phyloP scores from a whole-genome alignment of 208 protist genomes.

The Trypanosoma lewisi region DNA sequence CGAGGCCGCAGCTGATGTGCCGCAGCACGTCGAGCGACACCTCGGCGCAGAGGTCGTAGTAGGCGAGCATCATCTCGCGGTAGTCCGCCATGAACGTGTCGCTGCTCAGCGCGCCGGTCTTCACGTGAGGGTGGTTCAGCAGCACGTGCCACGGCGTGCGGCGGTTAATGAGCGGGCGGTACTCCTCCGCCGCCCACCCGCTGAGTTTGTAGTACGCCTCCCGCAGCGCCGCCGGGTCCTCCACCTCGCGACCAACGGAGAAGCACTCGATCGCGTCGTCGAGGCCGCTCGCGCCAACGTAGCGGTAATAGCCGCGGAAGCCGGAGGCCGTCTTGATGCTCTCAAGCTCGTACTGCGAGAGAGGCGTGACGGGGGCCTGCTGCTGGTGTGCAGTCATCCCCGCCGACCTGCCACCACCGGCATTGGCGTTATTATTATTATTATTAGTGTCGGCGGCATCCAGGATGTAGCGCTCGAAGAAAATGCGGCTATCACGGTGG shows the following conservation, averaged over 20 bases:
- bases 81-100: constrained; percentile 87
- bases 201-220: constrained; percentile 63
- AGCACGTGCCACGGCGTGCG: constrained; percentile 80
- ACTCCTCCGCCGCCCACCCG: constrained; percentile 72
- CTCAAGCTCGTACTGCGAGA: constrained; percentile 72
- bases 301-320: constrained; percentile 84
- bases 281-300: constrained; percentile 76
- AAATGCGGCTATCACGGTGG: constrained; percentile 79
- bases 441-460: too few relatives aligned
- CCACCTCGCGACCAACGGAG: constrained; percentile 75
- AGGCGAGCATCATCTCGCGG: constrained; percentile 81
- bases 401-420: constrained; percentile 16
- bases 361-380: constrained; percentile 25
- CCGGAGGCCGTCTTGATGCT: constrained; percentile 65
- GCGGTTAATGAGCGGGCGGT: constrained; percentile 65
- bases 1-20: constrained; percentile 83
- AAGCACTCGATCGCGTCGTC: constrained; percentile 90
- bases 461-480: constrained; percentile 85
- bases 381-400: neutral
- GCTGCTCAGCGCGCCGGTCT: constrained; percentile 15
- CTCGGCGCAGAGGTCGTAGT: constrained; percentile 79
- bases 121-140: constrained; percentile 58
- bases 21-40: constrained; percentile 82
- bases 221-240: constrained; percentile 60
- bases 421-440: too few relatives aligned